Base-by-base conservation (phyloP, 345 rosid genomes). In the Bruguiera sexangula region DNA sequence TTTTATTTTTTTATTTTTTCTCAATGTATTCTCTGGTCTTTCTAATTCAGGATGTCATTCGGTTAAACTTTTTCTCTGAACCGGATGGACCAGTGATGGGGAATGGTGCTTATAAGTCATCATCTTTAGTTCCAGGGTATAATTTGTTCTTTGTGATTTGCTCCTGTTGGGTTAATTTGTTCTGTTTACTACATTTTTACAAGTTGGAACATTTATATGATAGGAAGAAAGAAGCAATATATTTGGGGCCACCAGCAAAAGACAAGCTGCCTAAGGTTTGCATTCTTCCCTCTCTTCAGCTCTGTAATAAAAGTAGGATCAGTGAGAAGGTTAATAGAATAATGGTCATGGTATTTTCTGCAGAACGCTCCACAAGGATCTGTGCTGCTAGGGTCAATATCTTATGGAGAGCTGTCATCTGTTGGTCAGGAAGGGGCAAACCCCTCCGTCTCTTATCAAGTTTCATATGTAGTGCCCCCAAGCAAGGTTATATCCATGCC, bases 81-180 rank as follows among this genome's bases (percentile, higher is more conserved):
- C 98, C 99, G 66, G 99, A 95, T 86, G 97, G 99, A 50, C 86
- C 96, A 27, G 74, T 92, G 71, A 88, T 82, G 81, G 98, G 96
- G 76, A 90, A 88, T 80, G 96, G 99, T 68, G 73, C 90, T 77
- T 95, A 80, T 75, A 85, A 90, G 61, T 84, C 98, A 72, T 87
- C 97, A 64, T 64, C 79, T 80, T 79, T 92, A 78, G 76, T 87
- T 82, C 99, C 94, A 53, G 96, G 99, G 99, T 92, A 88, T 62
- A 77, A 69, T 72, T 68, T 36, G 48, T 36, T 22, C 66, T 30
- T 39, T 59, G 70, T 51, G 32, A 67, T 80, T 24, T 61, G 31
- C 74, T 72, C 72, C 66, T 46, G 5, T 7, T 63, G 62, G 63
- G 73, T 66, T 34, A 32, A 48, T 68, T 48, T 3, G 8, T 15